Evolutionary conservation across 2,329 filamentous ascomycete species (phyloP), one percentile per base, ranked within the genome.

Genomic region (Coniochaeta sp.): DNA sequence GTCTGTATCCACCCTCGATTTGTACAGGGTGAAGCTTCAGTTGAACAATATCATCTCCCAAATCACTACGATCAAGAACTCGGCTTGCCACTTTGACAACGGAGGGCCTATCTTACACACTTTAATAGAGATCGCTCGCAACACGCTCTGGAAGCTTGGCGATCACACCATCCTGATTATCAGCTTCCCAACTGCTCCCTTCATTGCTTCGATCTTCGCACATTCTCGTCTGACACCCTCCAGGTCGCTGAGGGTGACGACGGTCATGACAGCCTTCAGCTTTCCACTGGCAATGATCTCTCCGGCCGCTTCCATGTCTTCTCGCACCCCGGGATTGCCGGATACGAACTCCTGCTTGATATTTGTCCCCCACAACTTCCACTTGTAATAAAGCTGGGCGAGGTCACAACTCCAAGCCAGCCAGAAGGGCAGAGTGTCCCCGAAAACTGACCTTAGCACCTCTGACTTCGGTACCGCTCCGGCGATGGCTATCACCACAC

Each of bases 331-430:
- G 0, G 72, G 69, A 22, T 80, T 68, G 0, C 77, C 78, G 4
- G 80, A 81, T 33, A 81, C 65, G 38, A 80, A 76, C 12, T 73
- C 72, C 55, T 79, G 74, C 63, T 72, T 69, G 50, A 81, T 74
- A 3, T 69, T 69, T 11, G 79, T 81, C 3, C 80, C 77, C 14
- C 73, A 65, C 3, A 80, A 65, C 67, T 74, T 71, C 67, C 76
- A 77, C 26, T 62, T 64, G 61, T 81, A 79, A 64, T 69, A 77
- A 62, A 71, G 64, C 62, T 77, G 74, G 16, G 70, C 72, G 2
- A 76, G 54, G 31, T 58, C 57, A 11, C 64, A 50, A 14, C 65
- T 7, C 63, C 61, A 66, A 31, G 58, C 59, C 22, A 80, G 59
- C 69, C 77, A 77, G n/a, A 68, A 68, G 0, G 74, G 75, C 47